Percentiles rank a stretch among this genome's conserved stretches.
Conservation (phyloP, 768 basidiomycete species). For the Neoboletus subvelutipes region DNA sequence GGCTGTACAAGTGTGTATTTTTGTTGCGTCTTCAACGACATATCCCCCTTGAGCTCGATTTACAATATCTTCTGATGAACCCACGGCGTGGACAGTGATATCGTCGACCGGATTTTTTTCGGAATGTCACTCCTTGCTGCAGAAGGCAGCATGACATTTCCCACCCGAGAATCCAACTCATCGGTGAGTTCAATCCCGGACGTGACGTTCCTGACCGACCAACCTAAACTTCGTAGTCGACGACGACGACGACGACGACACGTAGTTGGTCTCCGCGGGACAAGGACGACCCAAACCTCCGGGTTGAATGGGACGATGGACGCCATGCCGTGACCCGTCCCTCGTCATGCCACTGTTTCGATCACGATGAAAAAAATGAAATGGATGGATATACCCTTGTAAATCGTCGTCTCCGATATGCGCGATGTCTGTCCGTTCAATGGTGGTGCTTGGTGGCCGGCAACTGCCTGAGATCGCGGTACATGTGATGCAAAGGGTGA, state of each 20-base stretch:
- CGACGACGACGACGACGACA: too few species aligned
- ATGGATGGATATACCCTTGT: not conserved
- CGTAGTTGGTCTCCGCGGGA: too few species aligned
- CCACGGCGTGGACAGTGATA: too few species aligned
- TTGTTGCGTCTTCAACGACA: too few species aligned
- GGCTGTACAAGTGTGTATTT: too few species aligned
- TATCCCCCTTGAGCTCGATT: too few species aligned
- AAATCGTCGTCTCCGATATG: not conserved
- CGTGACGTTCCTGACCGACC: too few species aligned
- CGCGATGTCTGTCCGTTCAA: not conserved
- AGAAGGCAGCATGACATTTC: not conserved
- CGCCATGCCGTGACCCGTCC: not conserved
- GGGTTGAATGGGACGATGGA: not conserved
- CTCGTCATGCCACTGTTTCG: not conserved
- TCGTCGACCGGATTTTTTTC: too few species aligned
- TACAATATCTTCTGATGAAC: too few species aligned
- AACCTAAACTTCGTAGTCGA: too few species aligned
- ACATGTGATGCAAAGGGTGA: slow-evolving; percentile 11
- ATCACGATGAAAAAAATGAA: not conserved
- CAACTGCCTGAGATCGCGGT: slow-evolving; percentile 2
- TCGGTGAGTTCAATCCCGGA: too few species aligned
- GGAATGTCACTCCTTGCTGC: not conserved
- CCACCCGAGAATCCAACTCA: not conserved
- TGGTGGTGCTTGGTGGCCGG: slow-evolving; percentile 6
- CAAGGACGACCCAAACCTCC: not conserved